phyloP scores from a whole-genome alignment of 2,329 filamentous ascomycete species.

The Venturia oleaginea region DNA sequence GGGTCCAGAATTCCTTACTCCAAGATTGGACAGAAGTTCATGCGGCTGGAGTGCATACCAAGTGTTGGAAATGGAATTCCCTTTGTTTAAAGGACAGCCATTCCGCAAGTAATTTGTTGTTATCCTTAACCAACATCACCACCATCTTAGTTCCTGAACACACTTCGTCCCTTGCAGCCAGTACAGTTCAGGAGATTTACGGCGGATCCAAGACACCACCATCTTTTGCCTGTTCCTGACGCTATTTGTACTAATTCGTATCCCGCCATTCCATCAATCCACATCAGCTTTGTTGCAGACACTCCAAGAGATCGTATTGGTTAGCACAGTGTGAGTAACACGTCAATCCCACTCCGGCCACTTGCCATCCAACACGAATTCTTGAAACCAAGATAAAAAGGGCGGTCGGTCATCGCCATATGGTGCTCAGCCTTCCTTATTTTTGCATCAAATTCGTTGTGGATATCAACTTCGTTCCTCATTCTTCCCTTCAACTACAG shows the following conservation, averaged over 20 bases:
- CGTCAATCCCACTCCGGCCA: not conserved
- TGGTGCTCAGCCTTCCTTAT: not conserved
- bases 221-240: constrained; percentile 1
- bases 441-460: not conserved
- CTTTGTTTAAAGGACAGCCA: not conserved
- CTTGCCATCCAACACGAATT: constrained; percentile 2
- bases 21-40: not conserved
- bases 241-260: constrained; percentile 1
- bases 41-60: not conserved
- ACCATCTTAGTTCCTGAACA: not conserved
- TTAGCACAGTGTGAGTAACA: constrained; percentile 5
- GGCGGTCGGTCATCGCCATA: not conserved
- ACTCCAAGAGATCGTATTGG: not conserved
- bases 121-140: not conserved
- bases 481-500: not conserved
- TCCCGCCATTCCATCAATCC: constrained; percentile 7
- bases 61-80: not conserved
- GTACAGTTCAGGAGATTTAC: not conserved
- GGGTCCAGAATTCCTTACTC: not conserved
- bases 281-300: not conserved
- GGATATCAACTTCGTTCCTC: constrained; percentile 1
- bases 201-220: not conserved
- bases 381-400: constrained; percentile 6
- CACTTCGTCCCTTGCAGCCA: constrained; percentile 3
- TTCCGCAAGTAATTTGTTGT: not conserved